Evolutionary conservation across 352 stramenopile genomes (phyloP).

Genomic region (Phytophthora vignae): DNA sequence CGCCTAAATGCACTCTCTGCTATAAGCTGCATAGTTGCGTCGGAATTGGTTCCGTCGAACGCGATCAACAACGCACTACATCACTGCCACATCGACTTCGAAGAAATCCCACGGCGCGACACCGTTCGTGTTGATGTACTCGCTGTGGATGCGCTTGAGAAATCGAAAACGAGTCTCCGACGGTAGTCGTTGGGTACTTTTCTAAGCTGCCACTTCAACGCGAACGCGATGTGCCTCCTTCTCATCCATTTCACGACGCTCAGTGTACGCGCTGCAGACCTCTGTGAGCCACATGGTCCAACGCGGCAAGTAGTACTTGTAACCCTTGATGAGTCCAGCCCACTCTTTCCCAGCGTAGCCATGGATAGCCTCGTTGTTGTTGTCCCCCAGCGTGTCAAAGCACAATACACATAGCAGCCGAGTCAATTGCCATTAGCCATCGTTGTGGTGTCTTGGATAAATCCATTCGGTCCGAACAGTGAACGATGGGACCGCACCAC

Average conservation of each 20-base stretch:
- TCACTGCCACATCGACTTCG: neutral
- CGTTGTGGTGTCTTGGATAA: no score
- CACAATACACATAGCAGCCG: no score
- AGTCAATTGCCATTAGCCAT: no score
- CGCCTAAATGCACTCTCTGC: no score
- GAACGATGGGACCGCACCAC: no score
- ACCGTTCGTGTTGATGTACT: neutral
- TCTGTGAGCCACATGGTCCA: constrained; percentile 80
- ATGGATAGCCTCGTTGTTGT: constrained; percentile 77
- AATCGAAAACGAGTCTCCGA: neutral
- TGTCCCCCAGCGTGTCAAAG: constrained; percentile 73
- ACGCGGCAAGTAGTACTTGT: constrained; percentile 81
- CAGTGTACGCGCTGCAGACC: constrained; percentile 65
- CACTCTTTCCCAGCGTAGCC: constrained; percentile 84
- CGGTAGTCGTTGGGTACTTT: constrained; percentile 44
- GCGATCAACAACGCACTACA: neutral
- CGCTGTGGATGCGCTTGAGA: neutral
- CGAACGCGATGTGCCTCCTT: constrained; percentile 56
- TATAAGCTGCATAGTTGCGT: no score
- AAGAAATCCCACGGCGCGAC: neutral
- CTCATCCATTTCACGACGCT: constrained; percentile 66
- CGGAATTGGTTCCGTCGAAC: neutral
- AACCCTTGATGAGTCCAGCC: constrained; percentile 66
- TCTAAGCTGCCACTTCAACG: constrained; percentile 80
- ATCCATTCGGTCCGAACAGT: no score